phyloP scores from a whole-genome alignment of 2,329 filamentous ascomycete species.

The Sporothrix euskadiensis region DNA sequence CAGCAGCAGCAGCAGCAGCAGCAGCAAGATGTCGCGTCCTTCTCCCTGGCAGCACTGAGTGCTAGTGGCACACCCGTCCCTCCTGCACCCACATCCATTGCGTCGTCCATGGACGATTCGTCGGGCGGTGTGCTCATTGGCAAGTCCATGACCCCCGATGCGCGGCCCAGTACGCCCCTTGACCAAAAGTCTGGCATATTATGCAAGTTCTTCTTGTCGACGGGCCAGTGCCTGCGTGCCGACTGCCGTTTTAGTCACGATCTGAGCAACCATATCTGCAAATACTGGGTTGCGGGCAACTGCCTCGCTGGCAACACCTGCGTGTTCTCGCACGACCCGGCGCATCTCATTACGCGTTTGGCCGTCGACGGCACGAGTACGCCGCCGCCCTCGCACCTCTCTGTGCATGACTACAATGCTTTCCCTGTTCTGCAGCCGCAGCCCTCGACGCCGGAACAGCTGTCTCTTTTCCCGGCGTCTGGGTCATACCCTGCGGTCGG shows the following conservation, averaged over 20 bases:
- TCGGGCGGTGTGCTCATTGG: slow-evolving; percentile 69
- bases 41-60: slow-evolving; percentile 39
- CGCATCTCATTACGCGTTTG: slow-evolving; percentile 79
- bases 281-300: slow-evolving; percentile 97
- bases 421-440: slow-evolving; percentile 79
- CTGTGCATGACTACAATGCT: slow-evolving; percentile 73
- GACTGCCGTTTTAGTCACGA: slow-evolving; percentile 98
- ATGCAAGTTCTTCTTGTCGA: slow-evolving; percentile 96
- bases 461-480: slow-evolving; percentile 53
- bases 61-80: slow-evolving; percentile 14
- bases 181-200: slow-evolving; percentile 82
- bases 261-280: slow-evolving; percentile 93
- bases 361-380: slow-evolving; percentile 68
- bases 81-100: slow-evolving; percentile 33
- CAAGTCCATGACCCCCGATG: slow-evolving; percentile 79
- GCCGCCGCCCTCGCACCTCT: slow-evolving; percentile 63
- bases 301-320: slow-evolving; percentile 92
- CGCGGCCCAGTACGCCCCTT: slow-evolving; percentile 74
- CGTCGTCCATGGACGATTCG: slow-evolving; percentile 49
- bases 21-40: slow-evolving; percentile 38
- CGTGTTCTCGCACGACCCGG: slow-evolving; percentile 95
- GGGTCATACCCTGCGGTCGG: slow-evolving; percentile 56
- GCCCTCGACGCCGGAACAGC: slow-evolving; percentile 59
- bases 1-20: slow-evolving; percentile 50
- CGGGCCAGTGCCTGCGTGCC: slow-evolving; percentile 90